Evolutionary conservation across 2,329 filamentous ascomycete genomes (phyloP).

Genomic region (Fusarium irregulare): DNA sequence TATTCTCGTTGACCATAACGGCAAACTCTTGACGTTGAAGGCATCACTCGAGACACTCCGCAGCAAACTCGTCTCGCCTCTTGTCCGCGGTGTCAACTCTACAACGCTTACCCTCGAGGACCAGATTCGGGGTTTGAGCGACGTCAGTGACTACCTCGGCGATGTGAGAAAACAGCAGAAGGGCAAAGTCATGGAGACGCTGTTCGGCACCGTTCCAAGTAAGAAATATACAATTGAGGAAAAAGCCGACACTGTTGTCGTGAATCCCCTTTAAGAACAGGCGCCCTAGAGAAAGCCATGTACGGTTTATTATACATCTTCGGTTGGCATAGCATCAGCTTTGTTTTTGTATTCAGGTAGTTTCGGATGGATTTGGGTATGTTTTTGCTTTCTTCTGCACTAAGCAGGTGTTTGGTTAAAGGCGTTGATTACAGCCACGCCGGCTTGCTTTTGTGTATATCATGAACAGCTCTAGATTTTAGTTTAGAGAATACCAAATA

Average conservation of each 20-base stretch:
- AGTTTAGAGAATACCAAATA: constrained; percentile 12
- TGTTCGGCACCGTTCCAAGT: constrained; percentile 68
- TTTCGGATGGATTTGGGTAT: neutral
- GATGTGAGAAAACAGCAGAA: constrained; percentile 83
- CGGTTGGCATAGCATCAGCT: neutral
- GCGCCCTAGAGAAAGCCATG: neutral
- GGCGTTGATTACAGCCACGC: constrained; percentile 14
- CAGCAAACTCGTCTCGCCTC: constrained; percentile 83
- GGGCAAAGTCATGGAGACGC: constrained; percentile 81
- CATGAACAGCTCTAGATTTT: constrained; percentile 2
- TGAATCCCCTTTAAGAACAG: constrained; percentile 25
- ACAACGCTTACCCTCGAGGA: constrained; percentile 82
- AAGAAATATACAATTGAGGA: constrained; percentile 51
- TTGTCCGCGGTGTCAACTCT: constrained; percentile 76
- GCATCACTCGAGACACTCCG: constrained; percentile 87
- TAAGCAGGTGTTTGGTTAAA: constrained; percentile 16
- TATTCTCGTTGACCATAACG: constrained; percentile 86
- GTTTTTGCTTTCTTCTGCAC: neutral
- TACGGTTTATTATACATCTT: neutral
- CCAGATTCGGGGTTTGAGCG: constrained; percentile 85
- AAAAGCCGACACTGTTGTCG: constrained; percentile 34
- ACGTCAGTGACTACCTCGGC: constrained; percentile 82
- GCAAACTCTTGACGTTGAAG: constrained; percentile 84
- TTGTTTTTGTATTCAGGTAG: neutral
- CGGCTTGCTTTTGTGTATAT: constrained; percentile 9